phyloP scores from a whole-genome alignment of 441 rosid species.

The Mallotus japonicus region DNA sequence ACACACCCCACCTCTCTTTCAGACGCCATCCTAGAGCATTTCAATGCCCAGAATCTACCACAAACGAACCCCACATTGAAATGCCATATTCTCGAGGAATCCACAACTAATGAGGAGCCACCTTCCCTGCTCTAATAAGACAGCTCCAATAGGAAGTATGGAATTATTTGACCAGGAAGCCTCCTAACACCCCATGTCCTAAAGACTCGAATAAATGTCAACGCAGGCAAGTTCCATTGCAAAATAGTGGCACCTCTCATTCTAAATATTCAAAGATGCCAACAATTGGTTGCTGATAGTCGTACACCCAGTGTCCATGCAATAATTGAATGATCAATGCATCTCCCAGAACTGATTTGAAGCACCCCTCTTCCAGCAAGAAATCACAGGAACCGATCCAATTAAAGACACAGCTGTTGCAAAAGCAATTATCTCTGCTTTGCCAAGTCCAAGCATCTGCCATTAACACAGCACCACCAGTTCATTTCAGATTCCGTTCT shows the following conservation, averaged over 20 bases:
- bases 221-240: background rate
- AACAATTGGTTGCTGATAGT: conserved; percentile 28
- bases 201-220: background rate
- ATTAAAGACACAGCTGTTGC: conserved; percentile 1
- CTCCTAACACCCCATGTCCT: conserved; percentile 11
- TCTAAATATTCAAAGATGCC: conserved; percentile 9
- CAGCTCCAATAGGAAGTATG: background rate
- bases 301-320: conserved; percentile 4
- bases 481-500: conserved; percentile 11
- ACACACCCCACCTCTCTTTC: background rate
- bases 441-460: conserved; percentile 12
- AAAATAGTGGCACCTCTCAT: background rate
- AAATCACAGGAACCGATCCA: conserved; percentile 18
- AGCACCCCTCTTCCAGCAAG: conserved; percentile 26
- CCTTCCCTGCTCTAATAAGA: background rate
- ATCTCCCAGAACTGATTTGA: conserved; percentile 26
- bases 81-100: background rate
- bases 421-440: conserved; percentile 13
- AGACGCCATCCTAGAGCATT: conserved; percentile 8
- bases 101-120: background rate
- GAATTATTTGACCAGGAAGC: background rate
- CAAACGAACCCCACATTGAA: background rate
- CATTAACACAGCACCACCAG: conserved; percentile 7
- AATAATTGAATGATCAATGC: conserved; percentile 10
- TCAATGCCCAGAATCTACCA: conserved; percentile 15